Evolutionary conservation across 1,284 basidiomycete genomes (phyloP), one percentile per base, ranked within the genome.

Genomic region (Vanrija humicola): DNA sequence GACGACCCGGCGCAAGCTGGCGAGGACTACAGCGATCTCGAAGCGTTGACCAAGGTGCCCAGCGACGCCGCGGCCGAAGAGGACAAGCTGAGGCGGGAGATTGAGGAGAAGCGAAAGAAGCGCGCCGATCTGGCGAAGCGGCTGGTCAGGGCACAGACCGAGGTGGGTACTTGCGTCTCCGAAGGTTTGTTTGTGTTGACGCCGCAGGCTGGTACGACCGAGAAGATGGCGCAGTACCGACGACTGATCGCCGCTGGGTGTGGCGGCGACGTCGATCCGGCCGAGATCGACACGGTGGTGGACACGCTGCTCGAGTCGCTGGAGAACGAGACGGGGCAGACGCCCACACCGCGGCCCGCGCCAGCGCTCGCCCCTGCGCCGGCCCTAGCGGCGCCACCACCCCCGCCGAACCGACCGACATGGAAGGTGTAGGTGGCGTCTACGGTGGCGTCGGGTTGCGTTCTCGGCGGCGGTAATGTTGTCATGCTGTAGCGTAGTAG

Each of bases 191-290:
- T 12, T 8, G 4, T 52, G 63, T 62, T 71, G 61, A 64, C 50
- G 8, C 43, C 21, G 14, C 46, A 76, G 67, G 70, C 74, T 12
- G 92, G 92, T 6, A 95, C 91, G 1, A 85, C 87, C 28, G 89
- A 89, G 21, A 82, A 86, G 59, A 92, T 96, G 84, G 82, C 84
- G 1, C 88, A 93, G 63, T 97, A 96, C 72, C 81, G 91, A 62
- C 81, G 86, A 59, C 76, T 96, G 52, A 90, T 96, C 65, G 86
- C 87, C 18, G 85, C 90, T 12, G 90, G 89, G 0, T 92, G 90
- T 74, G 89, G 89, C n/a, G 90, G 89, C 0, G 59, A 60, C 19
- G 82, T 94, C n/a, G 82, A 86, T 1, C 82, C 86, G 1, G 81
- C 84, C 26, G 90, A 95, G 63, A 87, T 96, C 29, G 92, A 96